These are phyloP conservation scores for Selaginella moellendorffii DNA, from an alignment of 75 land plant genomes.

Conservation along the genomic window DNA sequence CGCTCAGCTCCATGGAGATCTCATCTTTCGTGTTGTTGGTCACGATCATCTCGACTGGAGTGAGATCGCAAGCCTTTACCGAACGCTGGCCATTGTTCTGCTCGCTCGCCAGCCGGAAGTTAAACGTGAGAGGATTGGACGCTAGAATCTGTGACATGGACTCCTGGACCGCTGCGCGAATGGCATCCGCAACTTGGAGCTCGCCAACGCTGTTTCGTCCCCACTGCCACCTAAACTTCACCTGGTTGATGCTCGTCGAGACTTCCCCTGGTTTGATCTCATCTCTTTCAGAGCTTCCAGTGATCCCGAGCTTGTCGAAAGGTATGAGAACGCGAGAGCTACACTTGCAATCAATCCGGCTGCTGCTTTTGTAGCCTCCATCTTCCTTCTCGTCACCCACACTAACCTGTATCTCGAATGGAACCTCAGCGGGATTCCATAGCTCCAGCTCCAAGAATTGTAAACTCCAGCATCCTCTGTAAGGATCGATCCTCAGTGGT, in stretches of 20 bases:
- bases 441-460: constrained; percentile 85
- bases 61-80: constrained; percentile 56
- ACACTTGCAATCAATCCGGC: constrained; percentile 62
- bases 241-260: background rate
- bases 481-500: constrained; percentile 67
- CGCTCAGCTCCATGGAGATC: constrained; percentile 52
- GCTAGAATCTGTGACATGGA: constrained; percentile 61
- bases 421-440: constrained; percentile 87
- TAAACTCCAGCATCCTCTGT: constrained; percentile 90
- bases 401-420: constrained; percentile 63
- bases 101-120: constrained; percentile 50
- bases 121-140: constrained; percentile 92
- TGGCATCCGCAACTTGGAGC: constrained; percentile 79
- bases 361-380: constrained; percentile 15
- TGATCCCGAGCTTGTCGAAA: constrained; percentile 71
- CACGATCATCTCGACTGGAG: constrained; percentile 68
- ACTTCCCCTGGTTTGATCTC: constrained; percentile 25
- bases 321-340: constrained; percentile 82
- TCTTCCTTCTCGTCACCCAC: constrained; percentile 27
- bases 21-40: constrained; percentile 76
- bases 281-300: constrained; percentile 25
- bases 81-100: constrained; percentile 11
- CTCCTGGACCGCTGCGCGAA: constrained; percentile 67
- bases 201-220: constrained; percentile 90
- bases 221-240: constrained; percentile 57